Evolutionary conservation across 306 rosid species (phyloP).

Genomic region (Quercus alba): DNA sequence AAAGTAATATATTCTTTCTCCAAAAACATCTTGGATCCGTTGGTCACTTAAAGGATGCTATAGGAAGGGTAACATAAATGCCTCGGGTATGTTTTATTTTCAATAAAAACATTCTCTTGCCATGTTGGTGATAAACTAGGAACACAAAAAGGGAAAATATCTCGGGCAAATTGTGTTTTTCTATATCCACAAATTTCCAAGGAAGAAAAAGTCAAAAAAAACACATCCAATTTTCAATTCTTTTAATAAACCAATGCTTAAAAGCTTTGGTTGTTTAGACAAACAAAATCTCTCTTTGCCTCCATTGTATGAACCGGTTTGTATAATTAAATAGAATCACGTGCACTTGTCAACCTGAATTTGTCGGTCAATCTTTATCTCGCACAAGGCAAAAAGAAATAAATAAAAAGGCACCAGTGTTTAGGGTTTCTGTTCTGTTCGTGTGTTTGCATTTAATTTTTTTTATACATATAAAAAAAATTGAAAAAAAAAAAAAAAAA

Average conservation of each 20-base stretch:
- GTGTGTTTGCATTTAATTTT: neutral
- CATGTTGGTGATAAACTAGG: neutral
- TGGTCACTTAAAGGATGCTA: too few species aligned
- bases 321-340: constrained; percentile 67
- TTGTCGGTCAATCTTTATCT: constrained; percentile 81
- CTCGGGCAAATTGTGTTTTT: neutral
- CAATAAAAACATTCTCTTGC: neutral
- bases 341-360: constrained; percentile 79
- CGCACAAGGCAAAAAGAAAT: constrained; percentile 25
- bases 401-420: constrained; percentile 6
- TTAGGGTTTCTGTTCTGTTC: neutral
- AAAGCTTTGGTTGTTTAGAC: neutral
- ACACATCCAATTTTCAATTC: neutral
- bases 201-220: neutral
- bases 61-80: too few species aligned
- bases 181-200: neutral
- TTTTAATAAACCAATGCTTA: neutral
- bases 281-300: neutral
- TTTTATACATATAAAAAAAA: too few species aligned
- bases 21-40: too few species aligned
- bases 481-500: neutral
- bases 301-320: constrained; percentile 32
- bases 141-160: too few species aligned
- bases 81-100: neutral
- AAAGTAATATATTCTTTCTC: too few species aligned